A percentile compares a stretch with the other conserved stretches of the same genome.
Conservation (phyloP, 768 basidiomycete genomes). For the Russula lepida region DNA sequence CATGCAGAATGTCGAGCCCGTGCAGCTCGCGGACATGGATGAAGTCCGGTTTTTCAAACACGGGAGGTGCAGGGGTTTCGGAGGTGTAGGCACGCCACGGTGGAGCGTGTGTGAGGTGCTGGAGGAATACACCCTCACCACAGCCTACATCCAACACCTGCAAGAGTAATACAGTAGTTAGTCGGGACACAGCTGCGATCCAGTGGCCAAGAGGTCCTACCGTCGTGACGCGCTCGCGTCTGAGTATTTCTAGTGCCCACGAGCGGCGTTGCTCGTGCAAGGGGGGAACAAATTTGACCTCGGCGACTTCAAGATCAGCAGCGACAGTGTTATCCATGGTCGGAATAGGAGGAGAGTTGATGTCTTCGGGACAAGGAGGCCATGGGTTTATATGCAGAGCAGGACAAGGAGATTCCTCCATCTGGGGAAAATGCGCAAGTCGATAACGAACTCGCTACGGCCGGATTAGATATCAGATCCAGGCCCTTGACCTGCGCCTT, state of each 20-base stretch:
- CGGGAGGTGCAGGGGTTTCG: constrained; percentile 24
- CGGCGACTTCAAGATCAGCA: background rate
- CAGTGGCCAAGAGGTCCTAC: constrained; percentile 26
- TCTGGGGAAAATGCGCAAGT: background rate
- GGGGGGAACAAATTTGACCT: constrained; percentile 61
- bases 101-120: constrained; percentile 63
- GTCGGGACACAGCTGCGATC: background rate
- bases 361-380: background rate
- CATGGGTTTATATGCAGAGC: constrained; percentile 2
- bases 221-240: constrained; percentile 46
- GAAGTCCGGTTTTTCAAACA: constrained; percentile 28
- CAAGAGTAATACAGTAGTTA: background rate
- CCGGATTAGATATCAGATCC: background rate
- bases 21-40: constrained; percentile 50
- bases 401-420: background rate
- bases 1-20: constrained; percentile 58
- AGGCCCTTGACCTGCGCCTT: constrained; percentile 1
- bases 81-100: constrained; percentile 46
- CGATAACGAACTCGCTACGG: background rate
- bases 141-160: constrained; percentile 82
- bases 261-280: constrained; percentile 59
- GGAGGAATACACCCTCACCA: constrained; percentile 69
- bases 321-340: background rate
- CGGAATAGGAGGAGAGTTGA: background rate
- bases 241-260: constrained; percentile 59